These are phyloP conservation scores for Myriosclerotinia scirpicola DNA, from an alignment of 2,329 filamentous ascomycete genomes.

Conservation along the genomic window DNA sequence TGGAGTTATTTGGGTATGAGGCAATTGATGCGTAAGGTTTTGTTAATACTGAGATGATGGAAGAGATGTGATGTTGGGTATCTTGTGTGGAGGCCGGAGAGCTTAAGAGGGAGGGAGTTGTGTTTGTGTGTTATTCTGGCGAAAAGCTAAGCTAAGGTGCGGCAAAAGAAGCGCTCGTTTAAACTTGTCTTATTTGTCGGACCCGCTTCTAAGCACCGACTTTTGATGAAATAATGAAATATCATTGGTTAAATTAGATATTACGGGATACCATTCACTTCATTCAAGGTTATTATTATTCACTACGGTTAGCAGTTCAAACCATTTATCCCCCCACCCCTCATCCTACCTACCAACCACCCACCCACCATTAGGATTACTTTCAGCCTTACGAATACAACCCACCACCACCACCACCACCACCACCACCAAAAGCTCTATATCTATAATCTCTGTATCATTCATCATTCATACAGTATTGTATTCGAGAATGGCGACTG, in stretches of 20 bases:
- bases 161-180: slow-evolving; percentile 24
- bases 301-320: neutral
- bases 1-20: slow-evolving; percentile 23
- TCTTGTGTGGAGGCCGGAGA: slow-evolving; percentile 7
- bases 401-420: too few relatives aligned
- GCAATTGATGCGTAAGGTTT: slow-evolving; percentile 19
- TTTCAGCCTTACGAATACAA: too few relatives aligned
- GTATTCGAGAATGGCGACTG: neutral
- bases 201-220: neutral
- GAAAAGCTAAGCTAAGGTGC: slow-evolving; percentile 19
- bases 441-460: neutral
- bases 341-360: neutral
- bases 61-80: slow-evolving; percentile 10
- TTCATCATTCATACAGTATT: neutral
- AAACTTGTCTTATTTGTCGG: neutral
- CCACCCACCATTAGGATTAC: neutral
- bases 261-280: neutral
- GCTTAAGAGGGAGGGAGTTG: neutral
- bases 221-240: neutral
- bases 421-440: neutral
- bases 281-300: neutral
- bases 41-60: neutral
- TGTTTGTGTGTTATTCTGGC: slow-evolving; percentile 23
- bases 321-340: neutral
- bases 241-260: neutral